These are phyloP conservation scores for Laetiporus sulphureus DNA, from an alignment of 1,284 basidiomycete genomes.

Conservation along the genomic window DNA sequence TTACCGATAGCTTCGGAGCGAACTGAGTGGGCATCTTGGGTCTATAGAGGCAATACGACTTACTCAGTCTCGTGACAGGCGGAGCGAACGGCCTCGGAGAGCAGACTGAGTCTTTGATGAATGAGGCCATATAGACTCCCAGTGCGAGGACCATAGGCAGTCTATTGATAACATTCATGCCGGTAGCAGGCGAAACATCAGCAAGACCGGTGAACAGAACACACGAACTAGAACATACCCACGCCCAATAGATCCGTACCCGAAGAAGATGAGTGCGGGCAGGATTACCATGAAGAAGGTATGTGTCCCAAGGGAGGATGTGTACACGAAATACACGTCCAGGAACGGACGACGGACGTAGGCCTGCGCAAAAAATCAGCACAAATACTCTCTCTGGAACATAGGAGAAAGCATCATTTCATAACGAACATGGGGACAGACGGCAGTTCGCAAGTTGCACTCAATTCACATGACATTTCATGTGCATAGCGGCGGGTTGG, in stretches of 20 bases:
- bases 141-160: conserved; percentile 69
- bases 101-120: conserved; percentile 87
- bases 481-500: too few relatives aligned
- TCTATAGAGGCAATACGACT: conserved; percentile 30
- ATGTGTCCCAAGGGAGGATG: conserved; percentile 85
- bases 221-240: too few relatives aligned
- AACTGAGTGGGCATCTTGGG: too few relatives aligned
- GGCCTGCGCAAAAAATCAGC: too few relatives aligned
- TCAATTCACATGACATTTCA: too few relatives aligned
- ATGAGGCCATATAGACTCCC: conserved; percentile 82
- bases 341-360: conserved; percentile 61
- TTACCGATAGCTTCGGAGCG: conserved; percentile 81
- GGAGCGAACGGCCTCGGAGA: conserved; percentile 89
- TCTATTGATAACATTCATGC: conserved; percentile 28
- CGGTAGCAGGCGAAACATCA: too few relatives aligned
- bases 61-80: conserved; percentile 82
- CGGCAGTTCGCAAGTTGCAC: too few relatives aligned
- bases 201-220: too few relatives aligned
- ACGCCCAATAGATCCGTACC: conserved; percentile 61
- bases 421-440: too few relatives aligned
- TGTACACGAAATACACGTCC: conserved; percentile 89
- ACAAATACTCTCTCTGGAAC: too few relatives aligned
- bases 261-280: conserved; percentile 87
- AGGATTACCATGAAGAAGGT: conserved; percentile 93
- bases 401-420: too few relatives aligned